Evolutionary conservation across 306 rosid genomes (phyloP).

Genomic region (Quercus rubra): DNA sequence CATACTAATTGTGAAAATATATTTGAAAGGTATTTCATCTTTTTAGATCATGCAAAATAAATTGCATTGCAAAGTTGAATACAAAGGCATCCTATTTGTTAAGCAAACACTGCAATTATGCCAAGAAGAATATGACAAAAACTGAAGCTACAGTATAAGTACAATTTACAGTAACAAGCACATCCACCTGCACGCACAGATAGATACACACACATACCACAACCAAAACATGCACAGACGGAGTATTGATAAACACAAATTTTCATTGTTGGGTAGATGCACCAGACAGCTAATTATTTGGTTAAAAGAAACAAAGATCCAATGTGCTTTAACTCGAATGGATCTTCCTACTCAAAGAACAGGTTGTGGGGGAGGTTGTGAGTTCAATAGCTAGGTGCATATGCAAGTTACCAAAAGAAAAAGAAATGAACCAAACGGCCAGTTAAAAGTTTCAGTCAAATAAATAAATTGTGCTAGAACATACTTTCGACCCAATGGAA

Average conservation of each 20-base stretch:
- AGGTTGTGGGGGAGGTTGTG: not conserved
- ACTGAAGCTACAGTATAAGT: not conserved
- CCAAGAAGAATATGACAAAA: not conserved
- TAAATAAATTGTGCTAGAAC: conserved; percentile 22
- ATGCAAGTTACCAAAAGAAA: not conserved
- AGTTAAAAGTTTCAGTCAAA: conserved; percentile 1
- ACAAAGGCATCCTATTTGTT: not conserved
- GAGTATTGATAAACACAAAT: not conserved
- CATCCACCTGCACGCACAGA: not conserved
- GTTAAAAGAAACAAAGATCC: not conserved
- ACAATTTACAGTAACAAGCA: not conserved
- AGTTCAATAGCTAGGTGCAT: not conserved
- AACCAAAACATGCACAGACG: not conserved
- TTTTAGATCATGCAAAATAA: not conserved
- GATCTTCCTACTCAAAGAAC: too few relatives aligned
- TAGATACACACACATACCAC: not conserved
- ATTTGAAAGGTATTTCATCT: too few relatives aligned
- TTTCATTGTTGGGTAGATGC: not conserved
- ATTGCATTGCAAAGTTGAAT: not conserved
- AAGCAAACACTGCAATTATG: not conserved
- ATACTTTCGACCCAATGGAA: conserved; percentile 39
- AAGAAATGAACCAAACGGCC: conserved; percentile 1
- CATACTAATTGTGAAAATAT: too few relatives aligned
- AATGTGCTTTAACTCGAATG: too few relatives aligned
- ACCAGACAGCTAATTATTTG: not conserved